Evolutionary conservation across 345 rosid species (phyloP).

Genomic region (Sonneratia caseolaris): DNA sequence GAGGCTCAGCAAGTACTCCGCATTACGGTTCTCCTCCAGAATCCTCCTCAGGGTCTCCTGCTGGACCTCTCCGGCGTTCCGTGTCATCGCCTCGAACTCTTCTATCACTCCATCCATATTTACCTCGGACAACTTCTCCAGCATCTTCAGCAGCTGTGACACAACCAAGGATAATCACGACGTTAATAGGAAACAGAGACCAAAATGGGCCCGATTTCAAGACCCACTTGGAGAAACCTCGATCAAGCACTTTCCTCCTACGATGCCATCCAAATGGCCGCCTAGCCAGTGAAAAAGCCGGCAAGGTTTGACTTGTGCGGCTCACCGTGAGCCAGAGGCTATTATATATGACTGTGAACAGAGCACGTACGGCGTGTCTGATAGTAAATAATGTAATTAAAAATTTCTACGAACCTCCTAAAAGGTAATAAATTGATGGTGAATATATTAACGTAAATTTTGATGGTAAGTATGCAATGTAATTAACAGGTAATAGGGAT

Average conservation of each 20-base stretch:
- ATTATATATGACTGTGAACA: not conserved
- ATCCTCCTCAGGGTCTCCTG: constrained; percentile 60
- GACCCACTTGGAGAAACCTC: not conserved
- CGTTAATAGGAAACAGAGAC: not conserved
- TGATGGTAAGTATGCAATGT: too few relatives aligned
- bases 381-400: too few relatives aligned
- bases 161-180: not conserved
- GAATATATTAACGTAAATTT: too few relatives aligned
- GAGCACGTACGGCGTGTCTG: too few relatives aligned
- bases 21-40: constrained; percentile 50
- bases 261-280: not conserved
- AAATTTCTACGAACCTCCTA: too few relatives aligned
- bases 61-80: constrained; percentile 58
- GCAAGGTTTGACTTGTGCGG: not conserved
- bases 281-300: too few relatives aligned
- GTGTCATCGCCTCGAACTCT: constrained; percentile 60
- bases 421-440: too few relatives aligned
- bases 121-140: constrained; percentile 43
- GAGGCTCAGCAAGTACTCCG: constrained; percentile 54
- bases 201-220: not conserved
- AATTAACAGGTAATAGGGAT: too few relatives aligned
- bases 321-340: not conserved
- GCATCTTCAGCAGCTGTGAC: constrained; percentile 25
- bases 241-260: not conserved
- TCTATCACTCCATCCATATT: constrained; percentile 44